phyloP scores from a whole-genome alignment of 352 stramenopile species.

The Globisporangium spiculum region DNA sequence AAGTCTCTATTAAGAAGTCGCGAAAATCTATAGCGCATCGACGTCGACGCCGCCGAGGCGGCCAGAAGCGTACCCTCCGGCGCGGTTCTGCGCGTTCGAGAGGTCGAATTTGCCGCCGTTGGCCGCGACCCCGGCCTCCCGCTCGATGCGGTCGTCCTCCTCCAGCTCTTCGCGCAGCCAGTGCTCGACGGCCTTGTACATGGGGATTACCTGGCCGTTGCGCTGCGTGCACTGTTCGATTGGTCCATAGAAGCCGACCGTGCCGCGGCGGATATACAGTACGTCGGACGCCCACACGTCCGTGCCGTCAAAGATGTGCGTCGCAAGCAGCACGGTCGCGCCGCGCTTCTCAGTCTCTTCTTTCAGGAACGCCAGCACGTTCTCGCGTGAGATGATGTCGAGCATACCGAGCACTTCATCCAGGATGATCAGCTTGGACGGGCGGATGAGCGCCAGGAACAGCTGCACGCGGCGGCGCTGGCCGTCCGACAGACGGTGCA shows the following conservation, averaged over 20 bases:
- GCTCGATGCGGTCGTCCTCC: constrained; percentile 68
- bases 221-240: constrained; percentile 73
- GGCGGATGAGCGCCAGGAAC: constrained; percentile 93
- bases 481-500: constrained; percentile 80
- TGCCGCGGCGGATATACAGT: constrained; percentile 85
- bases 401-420: constrained; percentile 98
- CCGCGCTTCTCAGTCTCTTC: constrained; percentile 57
- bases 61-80: constrained; percentile 67
- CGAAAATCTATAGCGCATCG: constrained; percentile 16
- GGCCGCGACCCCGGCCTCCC: constrained; percentile 42
- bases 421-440: constrained; percentile 96
- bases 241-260: constrained; percentile 52
- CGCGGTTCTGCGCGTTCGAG: constrained; percentile 71
- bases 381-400: constrained; percentile 94
- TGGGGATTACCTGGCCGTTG: constrained; percentile 63
- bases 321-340: constrained; percentile 73
- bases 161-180: constrained; percentile 92
- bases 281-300: constrained; percentile 96
- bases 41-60: constrained; percentile 66
- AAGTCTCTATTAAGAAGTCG: neutral
- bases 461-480: constrained; percentile 93
- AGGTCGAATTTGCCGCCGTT: constrained; percentile 41
- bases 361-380: constrained; percentile 93
- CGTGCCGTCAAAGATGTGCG: constrained; percentile 98
- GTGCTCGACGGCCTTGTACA: constrained; percentile 90